A percentile compares a stretch with the other conserved stretches of the same genome.
Conservation (phyloP, 495 filamentous ascomycete genomes). For the Daldinia loculata region DNA sequence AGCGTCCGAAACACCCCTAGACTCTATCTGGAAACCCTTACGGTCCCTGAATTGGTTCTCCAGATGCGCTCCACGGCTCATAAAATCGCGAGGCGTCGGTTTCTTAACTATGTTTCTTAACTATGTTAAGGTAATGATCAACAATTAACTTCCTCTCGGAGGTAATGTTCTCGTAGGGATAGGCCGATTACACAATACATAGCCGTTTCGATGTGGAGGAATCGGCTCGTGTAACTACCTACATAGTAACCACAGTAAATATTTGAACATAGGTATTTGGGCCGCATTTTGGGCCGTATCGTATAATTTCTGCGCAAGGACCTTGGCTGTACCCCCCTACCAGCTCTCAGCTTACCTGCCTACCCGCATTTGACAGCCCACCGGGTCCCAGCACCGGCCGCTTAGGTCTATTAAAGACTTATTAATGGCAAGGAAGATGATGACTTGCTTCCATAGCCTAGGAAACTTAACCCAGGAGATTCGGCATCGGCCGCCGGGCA, state of each 20-base stretch:
- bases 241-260: background rate
- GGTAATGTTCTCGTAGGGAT: slow-evolving; percentile 4
- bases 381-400: slow-evolving; percentile 24
- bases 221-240: slow-evolving; percentile 1
- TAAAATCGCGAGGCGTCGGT: slow-evolving; percentile 12
- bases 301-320: background rate
- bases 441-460: slow-evolving; percentile 25
- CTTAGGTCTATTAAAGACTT: slow-evolving; percentile 19
- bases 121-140: slow-evolving; percentile 13
- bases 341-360: background rate
- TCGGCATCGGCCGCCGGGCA: slow-evolving; percentile 34
- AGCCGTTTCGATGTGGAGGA: slow-evolving; percentile 6
- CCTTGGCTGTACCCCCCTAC: background rate
- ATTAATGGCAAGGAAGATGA: slow-evolving; percentile 35
- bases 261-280: background rate
- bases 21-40: slow-evolving; percentile 10
- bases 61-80: slow-evolving; percentile 32
- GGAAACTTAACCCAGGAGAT: slow-evolving; percentile 10
- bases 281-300: slow-evolving; percentile 7
- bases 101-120: slow-evolving; percentile 14
- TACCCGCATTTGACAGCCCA: slow-evolving; percentile 29
- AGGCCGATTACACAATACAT: background rate
- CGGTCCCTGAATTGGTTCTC: slow-evolving; percentile 26
- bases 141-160: slow-evolving; percentile 6
- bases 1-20: slow-evolving; percentile 22